A percentile compares a stretch with the other conserved stretches of the same genome.
These are phyloP conservation scores for Apium graveolens DNA, from an alignment of 129 eudicot genomes.

Conservation along the genomic window DNA sequence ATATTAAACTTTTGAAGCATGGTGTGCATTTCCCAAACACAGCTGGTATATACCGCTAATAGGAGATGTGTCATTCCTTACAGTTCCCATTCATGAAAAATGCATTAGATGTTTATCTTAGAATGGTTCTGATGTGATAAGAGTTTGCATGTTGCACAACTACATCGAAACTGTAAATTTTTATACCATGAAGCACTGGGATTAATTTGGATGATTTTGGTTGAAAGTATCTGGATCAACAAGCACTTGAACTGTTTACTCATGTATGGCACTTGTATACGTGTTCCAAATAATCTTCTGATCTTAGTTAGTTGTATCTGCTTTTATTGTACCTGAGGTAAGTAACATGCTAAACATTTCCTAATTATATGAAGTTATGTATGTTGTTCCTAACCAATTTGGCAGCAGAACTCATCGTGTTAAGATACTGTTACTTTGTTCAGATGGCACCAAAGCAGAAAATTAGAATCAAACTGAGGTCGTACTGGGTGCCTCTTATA, in stretches of 20 bases:
- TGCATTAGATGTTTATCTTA: not conserved
- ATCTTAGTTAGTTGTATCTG: not conserved
- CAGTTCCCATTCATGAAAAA: not conserved
- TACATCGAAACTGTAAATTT: not conserved
- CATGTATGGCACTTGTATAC: not conserved
- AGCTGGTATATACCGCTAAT: not conserved
- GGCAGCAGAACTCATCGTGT: slow-evolving; percentile 1
- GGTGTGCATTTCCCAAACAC: not conserved
- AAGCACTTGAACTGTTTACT: not conserved
- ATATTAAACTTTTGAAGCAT: not conserved
- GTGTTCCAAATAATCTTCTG: not conserved
- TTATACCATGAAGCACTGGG: not conserved
- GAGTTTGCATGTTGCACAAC: not conserved
- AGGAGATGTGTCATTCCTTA: not conserved
- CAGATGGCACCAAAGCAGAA: slow-evolving; percentile 77
- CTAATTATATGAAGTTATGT: not conserved
- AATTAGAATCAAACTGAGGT: slow-evolving; percentile 72
- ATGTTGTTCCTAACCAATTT: not conserved
- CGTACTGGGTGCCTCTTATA: slow-evolving; percentile 77
- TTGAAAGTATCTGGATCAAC: not conserved
- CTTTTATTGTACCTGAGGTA: not conserved
- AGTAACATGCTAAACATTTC: not conserved
- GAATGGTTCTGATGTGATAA: not conserved
- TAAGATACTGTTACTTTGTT: slow-evolving; percentile 6
- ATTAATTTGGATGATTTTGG: not conserved